Base-by-base conservation (phyloP, 495 filamentous ascomycete species). In the Letharia columbiana region DNA sequence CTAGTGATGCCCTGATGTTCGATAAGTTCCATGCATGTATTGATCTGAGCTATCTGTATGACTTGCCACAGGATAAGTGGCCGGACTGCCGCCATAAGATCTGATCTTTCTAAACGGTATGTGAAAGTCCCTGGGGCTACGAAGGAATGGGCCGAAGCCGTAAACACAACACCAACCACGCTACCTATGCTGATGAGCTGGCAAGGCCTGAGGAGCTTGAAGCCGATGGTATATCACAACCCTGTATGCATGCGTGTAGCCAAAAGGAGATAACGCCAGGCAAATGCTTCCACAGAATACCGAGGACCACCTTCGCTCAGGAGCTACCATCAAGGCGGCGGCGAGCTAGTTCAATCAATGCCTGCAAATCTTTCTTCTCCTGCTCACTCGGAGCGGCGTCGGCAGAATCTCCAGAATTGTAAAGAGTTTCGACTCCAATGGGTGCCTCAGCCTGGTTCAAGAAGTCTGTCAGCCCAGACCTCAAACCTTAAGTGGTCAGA, bases 311-410 rank as follows among this genome's bases (percentile, higher is more conserved):
- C 28, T 56, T 35, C 28, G 12, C 18, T 33, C 23, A 54, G n/a
- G 49, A 31, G 28, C 11, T 54, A 54, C 52, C 11, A 44, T 66
- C 66, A 7, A 70, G 57, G 35, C 69, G 69, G 40, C 61, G 49
- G 28, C 59, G 65, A 52, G 65, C 64, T 35, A 64, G 57, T 20
- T 65, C 61, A 33, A 69, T 63, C 35, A 69, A 45, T 54, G 60
- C 49, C 42, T 67, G 64, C 10, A 69, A 33, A 40, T 66, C 67
- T 37, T 69, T 49, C 61, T 52, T 66, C 60, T 71, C 69, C 45
- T 68, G 42, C 70, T 79, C 47, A 61, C 77, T 6, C 73, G 70
- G 40, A 67, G 74, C 57, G 75, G 40, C 35, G 17, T 11, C 28
- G 28, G 67, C 37, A 17, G 56, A 12, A 28, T 60, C 44, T 37